A percentile compares a stretch with the other conserved stretches of the same genome.
phyloP scores from a whole-genome alignment of 345 rosid genomes.

The Populus alba region DNA sequence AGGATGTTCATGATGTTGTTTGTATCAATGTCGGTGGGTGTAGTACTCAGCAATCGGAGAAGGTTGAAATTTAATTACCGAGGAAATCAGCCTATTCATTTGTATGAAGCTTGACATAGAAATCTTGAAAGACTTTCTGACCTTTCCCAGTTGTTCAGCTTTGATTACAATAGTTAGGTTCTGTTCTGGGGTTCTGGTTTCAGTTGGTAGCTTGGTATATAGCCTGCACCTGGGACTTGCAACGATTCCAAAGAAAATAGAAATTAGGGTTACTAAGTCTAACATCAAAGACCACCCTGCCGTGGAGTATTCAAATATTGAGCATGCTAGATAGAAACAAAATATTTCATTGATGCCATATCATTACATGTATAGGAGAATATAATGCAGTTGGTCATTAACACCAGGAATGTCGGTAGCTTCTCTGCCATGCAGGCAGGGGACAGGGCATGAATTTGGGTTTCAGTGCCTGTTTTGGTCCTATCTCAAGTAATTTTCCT shows the following conservation, averaged over 20 bases:
- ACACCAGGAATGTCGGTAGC: too few species aligned
- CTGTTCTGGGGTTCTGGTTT: neutral
- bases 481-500: neutral
- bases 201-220: neutral
- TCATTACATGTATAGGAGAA: neutral
- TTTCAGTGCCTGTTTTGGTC: neutral
- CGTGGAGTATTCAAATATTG: neutral
- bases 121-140: neutral
- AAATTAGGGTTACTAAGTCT: neutral
- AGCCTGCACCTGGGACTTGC: neutral
- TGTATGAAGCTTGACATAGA: neutral
- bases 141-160: neutral
- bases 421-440: neutral
- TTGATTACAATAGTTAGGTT: neutral
- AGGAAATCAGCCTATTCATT: too few species aligned
- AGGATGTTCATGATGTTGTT: slow-evolving; percentile 66
- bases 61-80: neutral
- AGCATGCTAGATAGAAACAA: neutral
- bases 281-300: neutral
- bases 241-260: neutral
- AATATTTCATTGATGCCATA: neutral
- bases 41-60: slow-evolving; percentile 56
- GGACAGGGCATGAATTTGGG: neutral
- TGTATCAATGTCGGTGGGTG: slow-evolving; percentile 61
- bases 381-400: too few species aligned